Percentiles rank a stretch among this genome's conserved stretches.
Evolutionary conservation across 2,329 filamentous ascomycete genomes (phyloP).

Genomic region (Beauveria brongniartii): DNA sequence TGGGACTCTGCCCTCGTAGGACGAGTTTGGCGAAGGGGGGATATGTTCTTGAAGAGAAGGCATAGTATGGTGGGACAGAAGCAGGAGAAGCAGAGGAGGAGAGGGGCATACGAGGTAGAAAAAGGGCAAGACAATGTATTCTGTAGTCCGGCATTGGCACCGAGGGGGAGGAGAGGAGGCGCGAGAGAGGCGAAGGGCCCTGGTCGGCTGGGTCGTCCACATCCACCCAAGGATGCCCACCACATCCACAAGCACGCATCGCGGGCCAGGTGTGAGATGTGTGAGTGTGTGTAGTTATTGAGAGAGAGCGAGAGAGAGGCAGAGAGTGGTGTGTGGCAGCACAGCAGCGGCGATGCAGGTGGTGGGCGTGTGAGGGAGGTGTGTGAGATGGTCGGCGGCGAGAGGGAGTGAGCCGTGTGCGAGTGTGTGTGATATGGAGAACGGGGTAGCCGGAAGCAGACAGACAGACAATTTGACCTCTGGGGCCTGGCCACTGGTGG

Average conservation of each 20-base stretch:
- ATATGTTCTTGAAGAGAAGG: conserved; percentile 18
- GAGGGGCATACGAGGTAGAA: conserved; percentile 13
- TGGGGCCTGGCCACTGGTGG: neutral
- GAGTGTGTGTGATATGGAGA: neutral
- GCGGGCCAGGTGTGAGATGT: conserved; percentile 8
- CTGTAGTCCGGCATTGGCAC: conserved; percentile 14
- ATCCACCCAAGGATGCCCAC: conserved; percentile 5
- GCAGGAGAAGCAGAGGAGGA: conserved; percentile 2
- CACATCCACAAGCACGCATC: conserved; percentile 7
- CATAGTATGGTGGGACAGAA: conserved; percentile 11
- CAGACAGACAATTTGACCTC: conserved; percentile 5
- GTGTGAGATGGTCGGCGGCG: neutral
- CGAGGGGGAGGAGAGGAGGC: conserved; percentile 10
- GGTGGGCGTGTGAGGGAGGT: neutral
- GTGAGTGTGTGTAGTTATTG: neutral
- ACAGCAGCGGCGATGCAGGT: neutral
- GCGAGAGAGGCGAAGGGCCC: conserved; percentile 10
- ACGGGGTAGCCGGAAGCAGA: conserved; percentile 9
- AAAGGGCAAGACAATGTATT: conserved; percentile 14
- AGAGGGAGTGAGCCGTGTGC: neutral
- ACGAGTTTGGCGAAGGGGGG: conserved; percentile 26
- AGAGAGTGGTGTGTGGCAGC: neutral
- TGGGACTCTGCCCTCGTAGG: conserved; percentile 24
- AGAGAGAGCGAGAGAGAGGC: neutral
- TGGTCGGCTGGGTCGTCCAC: conserved; percentile 9